Conservation (phyloP, 1,284 basidiomycete genomes). For the Boletellus sp. region DNA sequence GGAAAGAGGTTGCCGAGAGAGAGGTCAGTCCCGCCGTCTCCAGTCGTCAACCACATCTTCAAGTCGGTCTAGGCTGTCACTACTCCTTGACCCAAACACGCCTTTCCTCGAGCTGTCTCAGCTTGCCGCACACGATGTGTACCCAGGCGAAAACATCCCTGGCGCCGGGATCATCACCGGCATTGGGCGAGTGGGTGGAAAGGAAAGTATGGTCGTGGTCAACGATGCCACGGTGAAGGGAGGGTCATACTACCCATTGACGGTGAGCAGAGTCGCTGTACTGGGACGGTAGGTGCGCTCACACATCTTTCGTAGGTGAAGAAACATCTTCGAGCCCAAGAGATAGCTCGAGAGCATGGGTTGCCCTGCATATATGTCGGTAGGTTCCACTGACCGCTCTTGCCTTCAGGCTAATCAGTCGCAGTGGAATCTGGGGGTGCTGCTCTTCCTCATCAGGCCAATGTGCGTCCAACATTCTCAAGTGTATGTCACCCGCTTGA, state of each 20-base stretch:
- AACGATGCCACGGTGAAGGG: constrained; percentile 96
- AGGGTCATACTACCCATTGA: constrained; percentile 90
- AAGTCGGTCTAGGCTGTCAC: constrained; percentile 44
- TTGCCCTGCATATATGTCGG: constrained; percentile 92
- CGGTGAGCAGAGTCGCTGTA: constrained; percentile 44
- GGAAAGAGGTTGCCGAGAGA: constrained; percentile 88
- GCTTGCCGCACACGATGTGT: constrained; percentile 86
- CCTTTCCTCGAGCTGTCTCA: constrained; percentile 89
- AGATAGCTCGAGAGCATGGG: constrained; percentile 86
- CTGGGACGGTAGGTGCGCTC: neutral
- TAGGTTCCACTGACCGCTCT: constrained; percentile 32
- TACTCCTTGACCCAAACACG: constrained; percentile 80
- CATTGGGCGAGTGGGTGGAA: constrained; percentile 75
- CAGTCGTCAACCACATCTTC: neutral
- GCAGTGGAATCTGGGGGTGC: constrained; percentile 92
- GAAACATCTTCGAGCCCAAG: constrained; percentile 93
- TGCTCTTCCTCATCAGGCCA: constrained; percentile 88
- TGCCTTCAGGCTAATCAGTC: constrained; percentile 11
- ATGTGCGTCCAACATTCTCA: constrained; percentile 45
- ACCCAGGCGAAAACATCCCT: constrained; percentile 74
- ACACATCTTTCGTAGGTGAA: constrained; percentile 59
- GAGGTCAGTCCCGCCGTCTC: constrained; percentile 50
- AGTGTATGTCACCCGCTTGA: constrained; percentile 8
- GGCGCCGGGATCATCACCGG: constrained; percentile 92
- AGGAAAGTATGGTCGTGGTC: constrained; percentile 85